Evolutionary conservation across 495 filamentous ascomycete species (phyloP).

Genomic region (Cenococcum geophilum): DNA sequence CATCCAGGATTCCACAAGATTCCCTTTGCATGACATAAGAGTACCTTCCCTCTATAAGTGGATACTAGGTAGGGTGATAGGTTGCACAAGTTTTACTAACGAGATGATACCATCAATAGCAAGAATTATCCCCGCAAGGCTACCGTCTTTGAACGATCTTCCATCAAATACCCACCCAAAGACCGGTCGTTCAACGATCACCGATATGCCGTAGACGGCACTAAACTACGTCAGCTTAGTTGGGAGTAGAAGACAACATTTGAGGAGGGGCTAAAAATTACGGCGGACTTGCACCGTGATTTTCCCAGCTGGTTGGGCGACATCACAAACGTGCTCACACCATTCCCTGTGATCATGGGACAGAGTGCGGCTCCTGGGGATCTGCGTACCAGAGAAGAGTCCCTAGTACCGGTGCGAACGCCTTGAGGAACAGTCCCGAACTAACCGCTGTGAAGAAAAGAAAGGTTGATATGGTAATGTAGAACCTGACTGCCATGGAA

Average conservation of each 20-base stretch:
- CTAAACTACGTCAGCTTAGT: slow-evolving; percentile 55
- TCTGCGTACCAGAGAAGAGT: not conserved
- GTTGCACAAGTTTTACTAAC: too few relatives aligned
- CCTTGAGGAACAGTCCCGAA: not conserved
- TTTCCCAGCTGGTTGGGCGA: slow-evolving; percentile 66
- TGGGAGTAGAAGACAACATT: slow-evolving; percentile 59
- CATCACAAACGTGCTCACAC: slow-evolving; percentile 46
- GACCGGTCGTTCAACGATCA: slow-evolving; percentile 69
- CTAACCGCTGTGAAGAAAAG: not conserved
- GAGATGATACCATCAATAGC: too few relatives aligned
- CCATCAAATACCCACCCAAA: too few relatives aligned
- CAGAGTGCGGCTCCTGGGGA: not conserved
- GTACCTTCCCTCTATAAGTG: too few relatives aligned
- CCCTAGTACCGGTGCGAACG: not conserved
- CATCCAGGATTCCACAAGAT: too few relatives aligned
- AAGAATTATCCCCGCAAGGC: too few relatives aligned
- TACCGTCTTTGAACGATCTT: too few relatives aligned
- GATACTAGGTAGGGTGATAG: too few relatives aligned
- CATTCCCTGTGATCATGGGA: slow-evolving; percentile 15
- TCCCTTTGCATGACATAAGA: too few relatives aligned
- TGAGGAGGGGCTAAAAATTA: slow-evolving; percentile 51
- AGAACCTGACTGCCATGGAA: not conserved
- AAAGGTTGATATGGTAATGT: not conserved
- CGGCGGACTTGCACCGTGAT: slow-evolving; percentile 59
- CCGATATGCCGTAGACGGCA: slow-evolving; percentile 57